A percentile compares a stretch with the other conserved stretches of the same genome.
Evolutionary conservation across 768 basidiomycete genomes (phyloP).

Genomic region (Rhizopogon vinicolor): DNA sequence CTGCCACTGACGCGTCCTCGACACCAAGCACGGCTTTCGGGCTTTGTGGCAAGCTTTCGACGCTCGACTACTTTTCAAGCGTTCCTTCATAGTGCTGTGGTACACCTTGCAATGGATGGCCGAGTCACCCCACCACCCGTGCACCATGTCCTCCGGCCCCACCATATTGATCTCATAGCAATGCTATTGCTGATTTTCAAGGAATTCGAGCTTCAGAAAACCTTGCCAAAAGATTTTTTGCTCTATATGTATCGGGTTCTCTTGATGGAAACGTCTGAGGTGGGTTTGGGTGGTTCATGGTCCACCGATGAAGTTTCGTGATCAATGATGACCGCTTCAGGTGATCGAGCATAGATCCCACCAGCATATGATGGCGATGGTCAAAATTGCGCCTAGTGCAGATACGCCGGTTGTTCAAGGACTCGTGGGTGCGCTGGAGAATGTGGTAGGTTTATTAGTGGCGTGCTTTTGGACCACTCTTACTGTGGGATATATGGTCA

Average conservation of each 20-base stretch:
- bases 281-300: conserved; percentile 10
- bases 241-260: conserved; percentile 64
- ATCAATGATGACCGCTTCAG: conserved; percentile 30
- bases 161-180: conserved; percentile 68
- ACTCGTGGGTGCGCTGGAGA: conserved; percentile 42
- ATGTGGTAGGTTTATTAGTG: conserved; percentile 25
- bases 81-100: background rate
- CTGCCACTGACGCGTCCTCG: background rate
- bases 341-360: conserved; percentile 60
- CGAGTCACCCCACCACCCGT: conserved; percentile 48
- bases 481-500: background rate
- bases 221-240: conserved; percentile 52
- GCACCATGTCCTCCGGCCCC: conserved; percentile 67
- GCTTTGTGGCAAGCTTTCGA: background rate
- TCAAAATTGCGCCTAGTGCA: conserved; percentile 41
- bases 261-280: conserved; percentile 71
- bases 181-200: conserved; percentile 61
- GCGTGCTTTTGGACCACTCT: background rate
- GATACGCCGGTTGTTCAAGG: conserved; percentile 37
- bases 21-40: background rate
- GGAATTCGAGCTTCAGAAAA: conserved; percentile 43
- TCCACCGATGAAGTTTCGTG: background rate
- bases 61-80: background rate
- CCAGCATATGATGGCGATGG: conserved; percentile 39
- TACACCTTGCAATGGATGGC: conserved; percentile 20